A percentile compares a stretch with the other conserved stretches of the same genome.
Conservation (phyloP, 495 filamentous ascomycete genomes). For the Massariosphaeria phaeospora region DNA sequence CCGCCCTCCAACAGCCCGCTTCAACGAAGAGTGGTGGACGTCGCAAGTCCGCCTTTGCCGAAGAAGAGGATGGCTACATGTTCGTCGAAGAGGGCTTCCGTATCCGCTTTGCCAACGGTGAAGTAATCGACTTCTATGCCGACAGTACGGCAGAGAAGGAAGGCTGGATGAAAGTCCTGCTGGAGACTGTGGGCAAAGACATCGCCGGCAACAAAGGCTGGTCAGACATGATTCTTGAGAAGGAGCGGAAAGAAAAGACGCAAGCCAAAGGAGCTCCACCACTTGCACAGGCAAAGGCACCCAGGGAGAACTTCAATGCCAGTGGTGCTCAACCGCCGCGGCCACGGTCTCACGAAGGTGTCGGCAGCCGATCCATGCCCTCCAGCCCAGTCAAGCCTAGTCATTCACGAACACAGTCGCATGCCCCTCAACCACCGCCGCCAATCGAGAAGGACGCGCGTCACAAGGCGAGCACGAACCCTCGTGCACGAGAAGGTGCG, state of each 20-base stretch:
- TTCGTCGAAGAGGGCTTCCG: conserved; percentile 99
- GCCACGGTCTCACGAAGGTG: conserved; percentile 21
- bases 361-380: conserved; percentile 22
- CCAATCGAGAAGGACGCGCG: conserved; percentile 26
- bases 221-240: conserved; percentile 76
- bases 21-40: conserved; percentile 69
- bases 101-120: conserved; percentile 94
- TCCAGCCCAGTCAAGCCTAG: conserved; percentile 30
- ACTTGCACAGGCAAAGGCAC: conserved; percentile 30
- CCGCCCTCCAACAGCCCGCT: conserved; percentile 61
- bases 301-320: conserved; percentile 13
- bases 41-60: conserved; percentile 89
- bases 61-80: conserved; percentile 99
- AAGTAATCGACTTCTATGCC: conserved; percentile 97
- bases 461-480: not conserved
- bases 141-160: conserved; percentile 81
- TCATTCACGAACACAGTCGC: conserved; percentile 18
- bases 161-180: conserved; percentile 89
- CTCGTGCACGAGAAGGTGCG: conserved; percentile 3
- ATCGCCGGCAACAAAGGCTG: conserved; percentile 51
- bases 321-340: conserved; percentile 5
- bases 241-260: conserved; percentile 37
- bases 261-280: conserved; percentile 16
- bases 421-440: conserved; percentile 26
- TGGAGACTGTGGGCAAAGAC: conserved; percentile 74